Evolutionary conservation across 176 grass and related monocot genomes (phyloP).

Genomic region (Aechmea fasciata): DNA sequence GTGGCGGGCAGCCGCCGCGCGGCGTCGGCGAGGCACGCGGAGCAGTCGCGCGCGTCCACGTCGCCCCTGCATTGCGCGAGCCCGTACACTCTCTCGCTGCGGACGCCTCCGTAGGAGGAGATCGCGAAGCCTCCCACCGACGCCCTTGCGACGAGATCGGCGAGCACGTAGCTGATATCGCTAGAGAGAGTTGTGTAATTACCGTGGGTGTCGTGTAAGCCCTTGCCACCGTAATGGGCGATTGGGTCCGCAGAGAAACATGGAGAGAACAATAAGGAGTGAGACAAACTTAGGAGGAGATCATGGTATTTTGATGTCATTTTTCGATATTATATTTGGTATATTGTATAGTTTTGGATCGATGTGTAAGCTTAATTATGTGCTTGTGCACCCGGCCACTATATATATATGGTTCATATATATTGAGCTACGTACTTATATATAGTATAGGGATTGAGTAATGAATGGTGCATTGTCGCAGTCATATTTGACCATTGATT

Average conservation of each 20-base stretch:
- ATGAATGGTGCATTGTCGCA: too few species aligned
- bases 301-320: conserved; percentile 35
- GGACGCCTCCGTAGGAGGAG: conserved; percentile 7
- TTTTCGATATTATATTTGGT: not conserved
- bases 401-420: too few species aligned
- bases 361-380: too few species aligned
- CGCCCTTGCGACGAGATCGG: conserved; percentile 32
- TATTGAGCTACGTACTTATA: too few species aligned
- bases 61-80: conserved; percentile 79
- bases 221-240: conserved; percentile 30
- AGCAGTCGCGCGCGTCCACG: conserved; percentile 42
- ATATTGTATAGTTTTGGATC: too few species aligned
- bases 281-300: conserved; percentile 8
- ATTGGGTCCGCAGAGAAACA: conserved; percentile 35
- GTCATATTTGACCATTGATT: too few species aligned
- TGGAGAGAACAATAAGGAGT: conserved; percentile 17
- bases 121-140: conserved; percentile 37
- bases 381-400: too few species aligned
- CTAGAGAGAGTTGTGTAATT: conserved; percentile 15
- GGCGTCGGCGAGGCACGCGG: conserved; percentile 20
- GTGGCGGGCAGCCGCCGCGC: conserved; percentile 15
- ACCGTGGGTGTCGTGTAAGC: conserved; percentile 22
- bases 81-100: conserved; percentile 34
- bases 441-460: too few species aligned
- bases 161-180: conserved; percentile 32